Base-by-base conservation (phyloP, 2,329 filamentous ascomycete species). In the Epichloe glyceriae region DNA sequence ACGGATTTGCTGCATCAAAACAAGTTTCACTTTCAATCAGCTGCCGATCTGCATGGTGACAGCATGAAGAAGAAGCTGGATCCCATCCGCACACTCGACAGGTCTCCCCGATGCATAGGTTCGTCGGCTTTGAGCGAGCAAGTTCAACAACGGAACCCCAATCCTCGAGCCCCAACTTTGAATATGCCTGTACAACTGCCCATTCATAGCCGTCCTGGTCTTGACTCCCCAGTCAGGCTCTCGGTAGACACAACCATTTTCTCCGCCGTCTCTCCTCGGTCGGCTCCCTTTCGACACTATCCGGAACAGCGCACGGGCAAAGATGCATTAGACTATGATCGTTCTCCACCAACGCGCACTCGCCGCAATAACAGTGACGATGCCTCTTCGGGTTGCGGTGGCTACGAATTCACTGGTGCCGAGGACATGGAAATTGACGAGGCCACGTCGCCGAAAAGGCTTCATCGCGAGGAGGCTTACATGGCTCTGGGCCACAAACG, bases 51-150 rank as follows among this genome's bases (percentile, higher is more conserved):
- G 14, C 72, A 79, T 49, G 73, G 75, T 53, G 72, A 68, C 52
- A 70, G 65, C 48, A 70, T 79, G 59, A 72, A 78, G 53, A 76
- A 75, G 61, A 80, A 76, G 63, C 66, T 81, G n/a, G 71, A 79
- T 52, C 69, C 71, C 1, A 62, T 70, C 38, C 67, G 71, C 38
- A 67, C 64, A 0, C 58, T 71, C n/a, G 72, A 75, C 51, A 73
- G 68, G 15, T 70, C 72, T 8, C 69, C 73, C 20, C 68, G 69
- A 46, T 72, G 73, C 10, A 64, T 67, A 4, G 63, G 76, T 5
- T 71, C 68, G 51, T 62, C 68, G 10, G 73, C 72, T 2, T 56
- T 68, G 20, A 67, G 62, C 50, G 71, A 74, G 7, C 58, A 67
- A 19, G 57, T 66, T 2, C 64, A 67, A 41, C 65, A 70, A 15